These are phyloP conservation scores for Ophiosphaerella herpotricha DNA, from an alignment of 2,329 filamentous ascomycete species.

Conservation along the genomic window DNA sequence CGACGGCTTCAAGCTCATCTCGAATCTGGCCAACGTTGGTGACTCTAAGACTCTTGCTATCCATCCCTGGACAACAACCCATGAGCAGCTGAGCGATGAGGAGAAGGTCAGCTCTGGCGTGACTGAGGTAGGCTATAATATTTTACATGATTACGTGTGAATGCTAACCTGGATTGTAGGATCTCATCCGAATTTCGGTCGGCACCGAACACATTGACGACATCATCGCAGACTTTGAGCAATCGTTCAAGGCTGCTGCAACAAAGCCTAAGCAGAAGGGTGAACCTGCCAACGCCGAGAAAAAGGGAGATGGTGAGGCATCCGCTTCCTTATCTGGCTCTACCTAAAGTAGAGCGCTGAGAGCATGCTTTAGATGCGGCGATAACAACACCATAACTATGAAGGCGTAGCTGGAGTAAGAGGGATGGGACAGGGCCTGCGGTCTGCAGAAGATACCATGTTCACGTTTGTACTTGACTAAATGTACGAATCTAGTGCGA, in stretches of 20 bases:
- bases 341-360: constrained; percentile 19
- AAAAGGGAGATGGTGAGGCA: constrained; percentile 32
- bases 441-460: background rate
- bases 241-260: constrained; percentile 71
- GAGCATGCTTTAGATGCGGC: background rate
- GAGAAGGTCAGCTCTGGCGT: constrained; percentile 83
- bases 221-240: constrained; percentile 93
- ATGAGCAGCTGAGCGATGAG: constrained; percentile 84
- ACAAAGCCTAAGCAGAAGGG: constrained; percentile 50
- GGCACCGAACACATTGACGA: constrained; percentile 97
- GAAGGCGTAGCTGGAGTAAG: background rate
- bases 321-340: constrained; percentile 38
- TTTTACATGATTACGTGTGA: background rate
- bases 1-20: constrained; percentile 92
- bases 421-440: background rate
- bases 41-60: constrained; percentile 95
- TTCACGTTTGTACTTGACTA: background rate
- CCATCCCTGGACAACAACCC: constrained; percentile 93
- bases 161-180: constrained; percentile 54
- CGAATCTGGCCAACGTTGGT: constrained; percentile 93
- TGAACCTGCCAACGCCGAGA: constrained; percentile 36
- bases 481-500: no score
- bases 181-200: constrained; percentile 92
- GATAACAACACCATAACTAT: background rate
- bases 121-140: constrained; percentile 62